These are phyloP conservation scores for Penicillium expansum DNA, from an alignment of 2,329 filamentous ascomycete genomes.

Conservation along the genomic window DNA sequence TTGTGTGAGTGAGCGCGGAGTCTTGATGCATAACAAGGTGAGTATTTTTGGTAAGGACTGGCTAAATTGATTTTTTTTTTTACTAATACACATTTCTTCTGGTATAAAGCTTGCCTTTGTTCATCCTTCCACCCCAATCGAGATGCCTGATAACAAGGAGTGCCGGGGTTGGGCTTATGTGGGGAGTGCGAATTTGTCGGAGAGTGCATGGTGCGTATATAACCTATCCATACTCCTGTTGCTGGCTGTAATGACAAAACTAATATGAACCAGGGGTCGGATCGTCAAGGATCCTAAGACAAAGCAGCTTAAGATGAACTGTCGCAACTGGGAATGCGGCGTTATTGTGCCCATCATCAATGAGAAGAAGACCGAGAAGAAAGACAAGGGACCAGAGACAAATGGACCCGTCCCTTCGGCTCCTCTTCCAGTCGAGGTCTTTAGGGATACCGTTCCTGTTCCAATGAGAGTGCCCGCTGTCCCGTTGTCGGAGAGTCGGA, in stretches of 20 bases:
- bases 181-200: conserved; percentile 87
- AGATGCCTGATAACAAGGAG: conserved; percentile 13
- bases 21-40: conserved; percentile 88
- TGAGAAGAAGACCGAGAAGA: conserved; percentile 31
- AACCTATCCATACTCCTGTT: background rate
- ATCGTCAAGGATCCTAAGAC: conserved; percentile 67
- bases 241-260: background rate
- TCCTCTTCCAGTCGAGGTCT: conserved; percentile 27
- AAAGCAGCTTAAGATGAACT: conserved; percentile 70
- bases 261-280: conserved; percentile 61
- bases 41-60: conserved; percentile 31
- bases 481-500: conserved; percentile 8
- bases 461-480: conserved; percentile 43
- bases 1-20: conserved; percentile 66
- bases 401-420: background rate
- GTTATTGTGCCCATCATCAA: conserved; percentile 65
- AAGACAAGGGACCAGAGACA: background rate
- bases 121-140: conserved; percentile 22
- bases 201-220: conserved; percentile 79
- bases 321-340: conserved; percentile 94
- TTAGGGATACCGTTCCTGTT: conserved; percentile 43
- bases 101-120: conserved; percentile 23
- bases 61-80: background rate
- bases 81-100: background rate
- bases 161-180: conserved; percentile 73